Percentiles rank a stretch among this genome's conserved stretches.
phyloP scores from a whole-genome alignment of 768 basidiomycete genomes.

The Chlorophyllum brunneum region DNA sequence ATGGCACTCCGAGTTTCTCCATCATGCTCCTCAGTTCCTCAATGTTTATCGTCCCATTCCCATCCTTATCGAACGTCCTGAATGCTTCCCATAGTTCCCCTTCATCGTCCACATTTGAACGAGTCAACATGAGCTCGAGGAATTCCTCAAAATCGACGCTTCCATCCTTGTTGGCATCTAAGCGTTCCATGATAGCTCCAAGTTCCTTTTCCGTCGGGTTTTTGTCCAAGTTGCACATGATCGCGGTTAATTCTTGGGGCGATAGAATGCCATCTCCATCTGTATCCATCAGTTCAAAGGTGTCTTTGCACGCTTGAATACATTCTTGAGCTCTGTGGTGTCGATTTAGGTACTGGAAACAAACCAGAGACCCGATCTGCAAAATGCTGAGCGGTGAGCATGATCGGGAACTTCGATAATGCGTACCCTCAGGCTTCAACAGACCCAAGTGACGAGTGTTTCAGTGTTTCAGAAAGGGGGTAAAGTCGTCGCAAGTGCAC shows the following conservation, averaged over 20 bases:
- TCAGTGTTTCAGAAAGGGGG: neutral
- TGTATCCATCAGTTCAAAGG: slow-evolving; percentile 88
- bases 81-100: slow-evolving; percentile 97
- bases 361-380: slow-evolving; percentile 6
- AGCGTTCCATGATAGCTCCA: slow-evolving; percentile 91
- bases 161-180: slow-evolving; percentile 77
- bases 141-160: slow-evolving; percentile 86
- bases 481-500: neutral
- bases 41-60: slow-evolving; percentile 84
- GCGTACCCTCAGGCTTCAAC: slow-evolving; percentile 5
- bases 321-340: neutral
- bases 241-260: slow-evolving; percentile 81
- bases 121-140: slow-evolving; percentile 74
- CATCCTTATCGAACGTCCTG: slow-evolving; percentile 96
- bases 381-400: neutral
- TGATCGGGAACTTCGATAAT: neutral
- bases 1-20: slow-evolving; percentile 82
- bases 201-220: slow-evolving; percentile 87
- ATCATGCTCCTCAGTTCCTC: slow-evolving; percentile 89
- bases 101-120: slow-evolving; percentile 51
- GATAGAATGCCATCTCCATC: slow-evolving; percentile 93
- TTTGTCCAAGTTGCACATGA: slow-evolving; percentile 88
- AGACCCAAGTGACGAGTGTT: too few relatives aligned
- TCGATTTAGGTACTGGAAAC: neutral
- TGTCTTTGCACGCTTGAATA: slow-evolving; percentile 79